Evolutionary conservation across 176 grass and related monocot genomes (phyloP).

Genomic region (Bromus sterilis): DNA sequence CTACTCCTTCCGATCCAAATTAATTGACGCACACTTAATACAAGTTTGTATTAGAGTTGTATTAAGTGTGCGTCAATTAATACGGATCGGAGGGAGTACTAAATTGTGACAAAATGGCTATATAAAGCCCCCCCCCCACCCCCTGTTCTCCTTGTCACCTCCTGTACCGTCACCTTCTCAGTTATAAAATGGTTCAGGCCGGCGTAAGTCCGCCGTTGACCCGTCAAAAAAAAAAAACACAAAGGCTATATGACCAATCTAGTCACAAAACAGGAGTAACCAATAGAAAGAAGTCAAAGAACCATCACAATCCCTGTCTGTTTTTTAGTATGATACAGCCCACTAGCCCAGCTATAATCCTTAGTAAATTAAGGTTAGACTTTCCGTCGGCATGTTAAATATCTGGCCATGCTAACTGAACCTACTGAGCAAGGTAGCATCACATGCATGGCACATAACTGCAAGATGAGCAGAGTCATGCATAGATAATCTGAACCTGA

Average conservation of each 20-base stretch:
- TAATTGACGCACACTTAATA: too few species aligned
- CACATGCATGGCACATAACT: background rate
- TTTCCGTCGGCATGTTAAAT: background rate
- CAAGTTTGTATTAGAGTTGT: too few species aligned
- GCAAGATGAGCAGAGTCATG: background rate
- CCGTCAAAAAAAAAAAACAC: too few species aligned
- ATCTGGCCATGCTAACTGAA: background rate
- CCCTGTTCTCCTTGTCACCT: too few species aligned
- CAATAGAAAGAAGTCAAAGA: background rate
- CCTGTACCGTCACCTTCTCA: too few species aligned
- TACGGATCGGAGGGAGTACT: too few species aligned
- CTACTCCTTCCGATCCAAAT: too few species aligned
- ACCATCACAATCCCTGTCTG: background rate
- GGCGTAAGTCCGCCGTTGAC: too few species aligned
- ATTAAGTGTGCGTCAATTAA: too few species aligned
- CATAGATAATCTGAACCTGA: background rate
- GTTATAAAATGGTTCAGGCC: too few species aligned
- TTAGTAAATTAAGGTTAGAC: background rate
- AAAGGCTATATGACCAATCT: background rate
- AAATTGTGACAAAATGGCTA: background rate
- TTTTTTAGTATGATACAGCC: background rate
- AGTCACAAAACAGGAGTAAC: background rate
- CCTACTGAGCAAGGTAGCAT: background rate
- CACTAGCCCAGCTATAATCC: background rate
- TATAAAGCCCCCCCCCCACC: too few species aligned